Evolutionary conservation across 768 basidiomycete genomes (phyloP), one percentile per base, ranked within the genome.

Genomic region (Agrocybe praecox): DNA sequence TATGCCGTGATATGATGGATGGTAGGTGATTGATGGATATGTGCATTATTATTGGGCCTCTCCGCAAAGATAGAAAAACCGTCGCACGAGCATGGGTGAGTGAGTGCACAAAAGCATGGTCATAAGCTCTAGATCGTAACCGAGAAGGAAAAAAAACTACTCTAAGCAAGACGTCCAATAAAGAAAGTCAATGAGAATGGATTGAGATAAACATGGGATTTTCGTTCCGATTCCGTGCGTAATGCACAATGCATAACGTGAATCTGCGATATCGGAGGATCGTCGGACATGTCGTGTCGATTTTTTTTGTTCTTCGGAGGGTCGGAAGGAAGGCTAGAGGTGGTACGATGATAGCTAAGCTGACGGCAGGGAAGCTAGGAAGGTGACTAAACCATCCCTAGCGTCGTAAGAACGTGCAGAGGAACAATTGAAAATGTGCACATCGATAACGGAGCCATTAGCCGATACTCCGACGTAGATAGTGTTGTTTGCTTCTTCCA

Each of bases 391-490:
- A n/a, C n/a, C n/a, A n/a, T n/a, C n/a, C n/a, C 26, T 29, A 29
- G 4, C 26, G 29, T 51, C 49, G 32, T 18, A 36, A 34, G 49
- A 51, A 51, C n/a, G 33, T 34, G 33, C 33, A 34, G 45, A 46
- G 23, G 19, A 46, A n/a, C n/a, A n/a, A n/a, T n/a, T 19, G 14
- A 1, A 46, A 23, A 34, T 7, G 33, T 14, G 14, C 14, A n/a
- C 5, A 40, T 40, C 12, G 36, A 40, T 40, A 40, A 40, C 36
- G 36, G 36, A 4, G 36, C 14, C 36, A 12, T 40, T 50, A 50
- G 22, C 60, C 60, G 47, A 61, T 52, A 26, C 60, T 61, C 8
- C 52, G 60, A 21, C 60, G 55, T 17, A 51, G 46, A 22, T 57
- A 43, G 32, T 61, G 51, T 29, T 29, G 26, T 43, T 40, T 53